phyloP scores from a whole-genome alignment of 1,284 basidiomycete species.

The Sparassis latifolia region DNA sequence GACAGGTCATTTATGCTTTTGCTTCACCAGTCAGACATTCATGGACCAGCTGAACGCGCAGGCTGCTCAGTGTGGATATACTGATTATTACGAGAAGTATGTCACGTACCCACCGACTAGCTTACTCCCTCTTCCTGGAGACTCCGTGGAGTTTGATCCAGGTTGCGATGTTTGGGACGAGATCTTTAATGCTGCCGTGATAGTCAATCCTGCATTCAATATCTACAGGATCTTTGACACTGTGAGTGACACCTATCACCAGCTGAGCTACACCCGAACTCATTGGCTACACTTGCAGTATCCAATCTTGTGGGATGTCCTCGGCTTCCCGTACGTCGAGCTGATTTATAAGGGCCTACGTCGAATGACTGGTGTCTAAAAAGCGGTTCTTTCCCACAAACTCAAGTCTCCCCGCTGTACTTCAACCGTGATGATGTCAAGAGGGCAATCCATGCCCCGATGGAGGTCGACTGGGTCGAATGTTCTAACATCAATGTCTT shows the following conservation, averaged over 20 bases:
- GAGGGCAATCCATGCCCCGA: conserved; percentile 64
- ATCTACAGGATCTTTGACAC: conserved; percentile 72
- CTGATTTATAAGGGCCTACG: not conserved
- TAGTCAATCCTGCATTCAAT: conserved; percentile 70
- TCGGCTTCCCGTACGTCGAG: conserved; percentile 60
- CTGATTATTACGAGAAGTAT: conserved; percentile 53
- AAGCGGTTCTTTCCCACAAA: conserved; percentile 55
- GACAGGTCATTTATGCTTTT: not conserved
- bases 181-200: conserved; percentile 53
- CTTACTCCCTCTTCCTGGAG: conserved; percentile 52
- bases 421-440: conserved; percentile 71
- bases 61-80: conserved; percentile 54
- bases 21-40: conserved; percentile 45
- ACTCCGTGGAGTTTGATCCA: conserved; percentile 32
- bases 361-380: not conserved
- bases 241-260: conserved; percentile 21
- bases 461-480: conserved; percentile 53
- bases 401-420: conserved; percentile 42
- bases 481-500: conserved; percentile 61
- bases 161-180: conserved; percentile 64
- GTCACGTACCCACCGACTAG: conserved; percentile 62
- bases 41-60: conserved; percentile 49
- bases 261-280: not conserved
- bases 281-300: conserved; percentile 28
- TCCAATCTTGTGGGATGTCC: conserved; percentile 66